Base-by-base conservation (phyloP, 805 yeast species). In the Lipomyces yamadae region DNA sequence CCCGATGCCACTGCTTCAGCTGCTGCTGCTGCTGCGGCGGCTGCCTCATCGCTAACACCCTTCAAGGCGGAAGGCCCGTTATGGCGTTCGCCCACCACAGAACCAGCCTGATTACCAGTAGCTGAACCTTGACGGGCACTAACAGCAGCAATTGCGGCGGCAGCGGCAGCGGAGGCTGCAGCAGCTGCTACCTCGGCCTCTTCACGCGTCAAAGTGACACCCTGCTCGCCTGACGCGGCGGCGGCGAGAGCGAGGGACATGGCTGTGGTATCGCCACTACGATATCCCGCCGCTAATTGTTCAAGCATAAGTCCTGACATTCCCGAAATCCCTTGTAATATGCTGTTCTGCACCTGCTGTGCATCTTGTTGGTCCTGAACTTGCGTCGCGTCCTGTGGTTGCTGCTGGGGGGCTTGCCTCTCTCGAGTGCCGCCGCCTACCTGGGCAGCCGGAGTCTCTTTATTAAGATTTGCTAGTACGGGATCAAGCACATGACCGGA, bases 121-220 rank as follows among this genome's bases (percentile, higher is more conserved):
- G 42, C 35, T 6, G 34, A 10, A 32, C 6, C 11, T 32, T 52
- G 32, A 29, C 55, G 34, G n/a, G 58, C 34, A 4, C 62, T 35
- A n/a, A 63, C 35, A 24, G 62, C 57, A 8, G 67, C 67, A 34
- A 60, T 48, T 29, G 61, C 64, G 37, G 42, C 62, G 8, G 70
- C 70, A 0, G 69, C 65, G 35, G 64, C 64, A 34, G 69, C 66
- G 10, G 66, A 59, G 10, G 45, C 64, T 8, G 70, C 70, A 10
- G 70, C 63, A 5, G 64, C 70, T 34, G 70, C 64, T 6, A 39
- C 67, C 32, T 62, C 61, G 24, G 69, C 69, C 39, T 65, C 65
- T 29, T 61, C 70, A 15, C 59, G 58, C n/a, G 67, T 56, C 60
- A 66, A 48, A 8, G 60, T 29, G 8, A 58, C 37, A 32, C 63